Conservation (phyloP, 805 yeast species). For the Myxozyma monticola region DNA sequence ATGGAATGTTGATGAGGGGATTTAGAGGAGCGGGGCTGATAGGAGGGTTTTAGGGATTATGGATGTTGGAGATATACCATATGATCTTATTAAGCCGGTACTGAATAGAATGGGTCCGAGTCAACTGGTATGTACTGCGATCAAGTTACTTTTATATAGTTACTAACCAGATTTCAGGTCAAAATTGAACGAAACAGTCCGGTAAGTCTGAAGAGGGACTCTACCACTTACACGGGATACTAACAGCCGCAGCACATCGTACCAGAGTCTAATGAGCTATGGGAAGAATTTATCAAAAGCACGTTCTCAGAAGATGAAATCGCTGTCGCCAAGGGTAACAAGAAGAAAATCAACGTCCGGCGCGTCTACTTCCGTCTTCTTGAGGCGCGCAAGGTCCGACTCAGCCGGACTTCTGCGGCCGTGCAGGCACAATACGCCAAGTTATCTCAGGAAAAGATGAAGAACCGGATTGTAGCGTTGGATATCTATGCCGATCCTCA, state of each 20-base stretch:
- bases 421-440: conserved; percentile 22
- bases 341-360: conserved; percentile 10
- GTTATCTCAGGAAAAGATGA: conserved; percentile 11
- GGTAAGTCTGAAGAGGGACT: no score
- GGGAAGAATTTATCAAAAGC: conserved; percentile 37
- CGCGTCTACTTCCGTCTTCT: conserved; percentile 32
- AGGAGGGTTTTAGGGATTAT: conserved; percentile 32
- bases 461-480: conserved; percentile 17
- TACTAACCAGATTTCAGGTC: background rate
- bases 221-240: no score
- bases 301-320: conserved; percentile 39
- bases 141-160: background rate
- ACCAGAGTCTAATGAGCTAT: conserved; percentile 37
- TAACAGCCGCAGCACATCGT: conserved; percentile 32
- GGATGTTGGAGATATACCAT: conserved; percentile 45
- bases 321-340: background rate
- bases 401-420: conserved; percentile 17
- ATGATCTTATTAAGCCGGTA: conserved; percentile 41
- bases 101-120: conserved; percentile 37
- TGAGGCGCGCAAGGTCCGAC: conserved; percentile 39
- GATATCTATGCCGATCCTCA: conserved; percentile 20
- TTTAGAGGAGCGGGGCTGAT: background rate
- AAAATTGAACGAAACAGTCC: conserved; percentile 26
- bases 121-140: conserved; percentile 35
- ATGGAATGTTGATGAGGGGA: background rate